Conservation (phyloP, 306 rosid species). For the Fagus crenata region DNA sequence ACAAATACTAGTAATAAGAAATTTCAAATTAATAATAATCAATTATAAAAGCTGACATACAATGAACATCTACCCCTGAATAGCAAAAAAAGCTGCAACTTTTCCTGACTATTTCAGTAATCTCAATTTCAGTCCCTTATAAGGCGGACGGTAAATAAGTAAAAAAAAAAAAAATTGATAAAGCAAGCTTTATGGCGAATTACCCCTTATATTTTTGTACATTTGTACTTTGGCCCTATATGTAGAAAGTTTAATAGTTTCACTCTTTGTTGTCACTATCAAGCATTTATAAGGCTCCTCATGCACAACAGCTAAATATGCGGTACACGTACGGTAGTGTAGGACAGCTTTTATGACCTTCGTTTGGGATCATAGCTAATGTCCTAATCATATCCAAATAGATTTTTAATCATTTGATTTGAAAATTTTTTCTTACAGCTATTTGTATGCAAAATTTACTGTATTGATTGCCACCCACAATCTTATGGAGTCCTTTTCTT, state of each 20-base stretch:
- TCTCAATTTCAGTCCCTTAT: neutral
- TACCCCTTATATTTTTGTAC: neutral
- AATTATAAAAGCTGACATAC: slow-evolving; percentile 4
- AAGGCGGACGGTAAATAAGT: slow-evolving; percentile 15
- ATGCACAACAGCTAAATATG: slow-evolving; percentile 20
- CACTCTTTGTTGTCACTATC: neutral
- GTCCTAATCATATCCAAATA: too few species aligned
- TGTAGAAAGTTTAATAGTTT: slow-evolving; percentile 19
- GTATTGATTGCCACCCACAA: too few species aligned
- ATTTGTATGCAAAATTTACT: too few species aligned
- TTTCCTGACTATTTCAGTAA: slow-evolving; percentile 9
- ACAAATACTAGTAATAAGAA: too few species aligned
- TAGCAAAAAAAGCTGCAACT: slow-evolving; percentile 15
- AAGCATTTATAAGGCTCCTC: slow-evolving; percentile 13
- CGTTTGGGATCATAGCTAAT: too few species aligned
- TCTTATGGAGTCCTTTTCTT: too few species aligned
- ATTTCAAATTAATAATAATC: neutral
- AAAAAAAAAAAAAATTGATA: neutral
- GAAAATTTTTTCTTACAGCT: too few species aligned
- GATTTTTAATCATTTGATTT: too few species aligned
- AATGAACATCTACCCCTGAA: neutral
- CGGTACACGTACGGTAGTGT: slow-evolving; percentile 13
- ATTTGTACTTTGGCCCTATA: slow-evolving; percentile 8
- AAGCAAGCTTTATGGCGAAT: neutral
- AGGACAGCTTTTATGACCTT: too few species aligned